These are phyloP conservation scores for Pichia cephalocereana DNA, from an alignment of 805 yeast genomes.

Conservation along the genomic window DNA sequence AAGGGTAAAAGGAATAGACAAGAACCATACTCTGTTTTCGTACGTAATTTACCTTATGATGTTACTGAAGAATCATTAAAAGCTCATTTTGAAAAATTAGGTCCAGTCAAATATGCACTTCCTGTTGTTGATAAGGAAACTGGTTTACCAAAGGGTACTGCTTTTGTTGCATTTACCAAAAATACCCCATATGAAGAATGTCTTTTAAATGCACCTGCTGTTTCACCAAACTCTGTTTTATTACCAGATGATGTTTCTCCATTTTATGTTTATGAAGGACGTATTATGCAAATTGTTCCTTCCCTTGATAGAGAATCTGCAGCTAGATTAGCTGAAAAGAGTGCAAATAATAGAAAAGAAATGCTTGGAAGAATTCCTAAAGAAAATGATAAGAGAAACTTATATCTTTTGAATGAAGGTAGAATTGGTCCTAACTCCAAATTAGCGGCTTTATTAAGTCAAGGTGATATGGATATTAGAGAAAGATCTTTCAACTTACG, in stretches of 20 bases:
- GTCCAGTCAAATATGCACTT: slow-evolving; percentile 83
- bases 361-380: slow-evolving; percentile 71
- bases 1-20: slow-evolving; percentile 45
- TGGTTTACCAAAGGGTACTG: slow-evolving; percentile 87
- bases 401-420: slow-evolving; percentile 89
- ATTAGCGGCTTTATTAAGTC: slow-evolving; percentile 58
- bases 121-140: slow-evolving; percentile 85
- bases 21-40: slow-evolving; percentile 68
- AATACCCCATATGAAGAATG: slow-evolving; percentile 60
- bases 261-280: slow-evolving; percentile 83
- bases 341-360: slow-evolving; percentile 65
- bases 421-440: slow-evolving; percentile 75
- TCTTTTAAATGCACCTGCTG: slow-evolving; percentile 68
- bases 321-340: slow-evolving; percentile 57
- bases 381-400: slow-evolving; percentile 74
- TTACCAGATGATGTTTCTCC: slow-evolving; percentile 91
- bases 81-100: slow-evolving; percentile 76
- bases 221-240: slow-evolving; percentile 50
- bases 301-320: slow-evolving; percentile 88
- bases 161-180: slow-evolving; percentile 77
- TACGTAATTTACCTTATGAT: slow-evolving; percentile 91
- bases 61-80: slow-evolving; percentile 72
- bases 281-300: slow-evolving; percentile 73
- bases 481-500: slow-evolving; percentile 81
- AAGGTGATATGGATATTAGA: slow-evolving; percentile 75